Evolutionary conservation across 73 alveolate species (phyloP).

Genomic region (Tetrahymena elliotti): DNA sequence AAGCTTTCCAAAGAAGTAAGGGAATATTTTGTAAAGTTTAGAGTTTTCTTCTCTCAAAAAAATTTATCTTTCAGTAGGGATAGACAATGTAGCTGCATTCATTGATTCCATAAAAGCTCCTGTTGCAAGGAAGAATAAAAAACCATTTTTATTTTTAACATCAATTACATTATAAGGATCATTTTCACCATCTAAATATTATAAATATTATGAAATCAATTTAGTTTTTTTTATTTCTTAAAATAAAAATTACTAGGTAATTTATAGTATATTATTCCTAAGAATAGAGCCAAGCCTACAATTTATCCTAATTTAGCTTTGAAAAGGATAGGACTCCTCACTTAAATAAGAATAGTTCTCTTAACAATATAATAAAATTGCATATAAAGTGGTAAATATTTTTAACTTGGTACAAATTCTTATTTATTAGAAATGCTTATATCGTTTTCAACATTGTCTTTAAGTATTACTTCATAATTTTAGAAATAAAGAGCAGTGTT

Average conservation of each 20-base stretch:
- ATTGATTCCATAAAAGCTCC: not conserved
- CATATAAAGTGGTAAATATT: not conserved
- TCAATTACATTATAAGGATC: not conserved
- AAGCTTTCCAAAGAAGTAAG: constrained; percentile 7
- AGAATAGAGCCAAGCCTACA: not conserved
- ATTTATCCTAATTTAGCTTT: not conserved
- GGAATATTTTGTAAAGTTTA: constrained; percentile 2
- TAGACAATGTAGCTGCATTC: not conserved
- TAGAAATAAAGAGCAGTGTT: not conserved
- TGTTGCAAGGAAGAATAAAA: not conserved
- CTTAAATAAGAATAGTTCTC: not conserved
- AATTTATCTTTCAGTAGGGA: constrained; percentile 16
- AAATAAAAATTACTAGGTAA: not conserved
- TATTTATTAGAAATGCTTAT: not conserved
- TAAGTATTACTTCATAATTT: not conserved
- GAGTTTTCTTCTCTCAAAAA: constrained; percentile 32
- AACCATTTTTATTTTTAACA: not conserved
- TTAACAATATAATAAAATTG: not conserved
- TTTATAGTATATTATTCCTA: not conserved
- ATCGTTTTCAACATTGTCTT: not conserved
- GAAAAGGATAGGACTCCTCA: not conserved
- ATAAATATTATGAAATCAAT: too few relatives aligned
- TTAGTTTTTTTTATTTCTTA: not conserved
- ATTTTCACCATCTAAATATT: not conserved
- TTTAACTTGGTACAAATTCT: not conserved